Evolutionary conservation across 768 basidiomycete genomes (phyloP).

Genomic region (Calocybe indica): DNA sequence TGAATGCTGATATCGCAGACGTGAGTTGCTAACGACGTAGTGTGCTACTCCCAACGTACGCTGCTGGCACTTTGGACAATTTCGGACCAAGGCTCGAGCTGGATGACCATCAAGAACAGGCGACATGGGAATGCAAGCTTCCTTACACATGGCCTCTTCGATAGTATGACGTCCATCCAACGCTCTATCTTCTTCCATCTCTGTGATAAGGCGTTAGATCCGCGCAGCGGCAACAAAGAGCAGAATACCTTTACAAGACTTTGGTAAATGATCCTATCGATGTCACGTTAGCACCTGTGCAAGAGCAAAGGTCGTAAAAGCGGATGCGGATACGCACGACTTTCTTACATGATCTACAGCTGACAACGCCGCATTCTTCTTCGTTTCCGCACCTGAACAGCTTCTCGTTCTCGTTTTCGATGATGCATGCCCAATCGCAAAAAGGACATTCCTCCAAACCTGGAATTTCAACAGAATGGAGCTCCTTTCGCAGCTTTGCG

Average conservation of each 20-base stretch:
- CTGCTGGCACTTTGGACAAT: constrained; percentile 83
- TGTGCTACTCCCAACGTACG: constrained; percentile 30
- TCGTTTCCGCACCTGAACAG: constrained; percentile 51
- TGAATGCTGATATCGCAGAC: constrained; percentile 47
- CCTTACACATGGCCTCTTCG: constrained; percentile 91
- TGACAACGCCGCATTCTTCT: constrained; percentile 69
- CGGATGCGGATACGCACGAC: constrained; percentile 32
- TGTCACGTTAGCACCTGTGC: neutral
- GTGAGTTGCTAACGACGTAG: constrained; percentile 2
- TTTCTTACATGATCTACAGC: constrained; percentile 77
- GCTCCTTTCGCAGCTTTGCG: constrained; percentile 72
- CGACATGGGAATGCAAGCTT: neutral
- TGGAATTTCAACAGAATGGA: constrained; percentile 72
- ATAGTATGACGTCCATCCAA: constrained; percentile 72
- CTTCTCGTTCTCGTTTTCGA: constrained; percentile 61
- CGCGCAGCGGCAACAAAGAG: neutral
- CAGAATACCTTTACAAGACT: constrained; percentile 62
- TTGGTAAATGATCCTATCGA: constrained; percentile 74
- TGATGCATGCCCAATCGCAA: constrained; percentile 83
- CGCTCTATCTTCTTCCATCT: constrained; percentile 69
- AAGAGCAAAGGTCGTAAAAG: neutral
- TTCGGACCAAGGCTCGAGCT: constrained; percentile 81
- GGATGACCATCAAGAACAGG: constrained; percentile 4
- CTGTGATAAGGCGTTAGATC: constrained; percentile 27
- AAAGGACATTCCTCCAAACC: constrained; percentile 87